These are phyloP conservation scores for Sarcomyxa edulis DNA, from an alignment of 768 basidiomycete genomes.

Conservation along the genomic window DNA sequence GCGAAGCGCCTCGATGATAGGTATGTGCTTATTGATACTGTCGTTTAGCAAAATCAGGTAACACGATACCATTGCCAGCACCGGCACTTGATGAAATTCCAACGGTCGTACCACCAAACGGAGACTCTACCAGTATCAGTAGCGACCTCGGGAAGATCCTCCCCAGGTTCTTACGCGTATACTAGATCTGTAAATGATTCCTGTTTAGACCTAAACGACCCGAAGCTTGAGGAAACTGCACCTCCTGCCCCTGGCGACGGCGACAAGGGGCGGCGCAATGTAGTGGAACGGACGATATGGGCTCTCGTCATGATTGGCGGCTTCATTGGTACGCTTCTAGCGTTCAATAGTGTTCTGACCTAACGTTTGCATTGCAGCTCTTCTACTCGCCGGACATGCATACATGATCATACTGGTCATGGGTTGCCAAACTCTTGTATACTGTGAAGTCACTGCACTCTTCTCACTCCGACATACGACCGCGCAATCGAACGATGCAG, in stretches of 20 bases:
- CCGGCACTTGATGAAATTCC: too few relatives aligned
- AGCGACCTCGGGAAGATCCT: too few relatives aligned
- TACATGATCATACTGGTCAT: conserved; percentile 94
- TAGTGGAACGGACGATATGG: conserved; percentile 82
- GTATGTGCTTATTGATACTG: too few relatives aligned
- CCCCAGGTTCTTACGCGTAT: too few relatives aligned
- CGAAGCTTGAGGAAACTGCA: too few relatives aligned
- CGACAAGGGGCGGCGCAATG: conserved; percentile 70
- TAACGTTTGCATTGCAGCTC: conserved; percentile 56
- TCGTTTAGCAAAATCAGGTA: too few relatives aligned
- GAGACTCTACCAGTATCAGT: background rate
- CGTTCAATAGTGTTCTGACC: background rate
- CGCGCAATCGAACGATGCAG: conserved; percentile 36
- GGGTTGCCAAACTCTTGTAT: conserved; percentile 88
- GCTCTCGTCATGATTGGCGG: conserved; percentile 96
- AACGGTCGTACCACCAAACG: too few relatives aligned
- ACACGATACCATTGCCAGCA: too few relatives aligned
- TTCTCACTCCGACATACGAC: conserved; percentile 65
- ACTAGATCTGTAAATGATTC: too few relatives aligned
- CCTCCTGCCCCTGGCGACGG: conserved; percentile 42
- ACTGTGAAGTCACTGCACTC: conserved; percentile 91
- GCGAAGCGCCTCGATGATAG: too few relatives aligned
- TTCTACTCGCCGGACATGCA: conserved; percentile 81
- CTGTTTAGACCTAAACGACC: too few relatives aligned
- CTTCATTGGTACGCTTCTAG: conserved; percentile 63